Evolutionary conservation across 148 eudicot species (phyloP).

Genomic region (Rhododendron molle): DNA sequence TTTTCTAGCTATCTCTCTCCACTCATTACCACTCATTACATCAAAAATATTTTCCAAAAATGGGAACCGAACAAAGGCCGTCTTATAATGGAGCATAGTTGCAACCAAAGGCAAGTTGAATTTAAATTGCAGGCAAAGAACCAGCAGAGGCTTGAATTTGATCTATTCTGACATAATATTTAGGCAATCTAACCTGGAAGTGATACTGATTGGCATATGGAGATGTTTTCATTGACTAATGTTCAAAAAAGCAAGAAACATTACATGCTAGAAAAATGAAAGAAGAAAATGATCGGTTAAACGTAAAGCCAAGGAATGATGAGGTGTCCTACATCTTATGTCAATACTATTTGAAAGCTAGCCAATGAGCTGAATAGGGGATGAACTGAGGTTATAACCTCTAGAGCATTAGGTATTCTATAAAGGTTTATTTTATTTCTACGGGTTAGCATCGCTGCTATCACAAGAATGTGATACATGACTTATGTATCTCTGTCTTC

Average conservation of each 20-base stretch:
- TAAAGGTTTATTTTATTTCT: background rate
- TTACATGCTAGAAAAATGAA: background rate
- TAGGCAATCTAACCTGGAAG: background rate
- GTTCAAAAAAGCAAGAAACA: background rate
- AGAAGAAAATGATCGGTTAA: background rate
- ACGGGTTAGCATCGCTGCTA: background rate
- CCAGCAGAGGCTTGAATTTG: background rate
- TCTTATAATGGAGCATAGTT: background rate
- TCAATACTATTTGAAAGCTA: background rate
- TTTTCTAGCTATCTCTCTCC: too few relatives aligned
- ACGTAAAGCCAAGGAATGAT: background rate
- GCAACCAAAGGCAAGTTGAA: background rate
- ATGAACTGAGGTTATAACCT: background rate
- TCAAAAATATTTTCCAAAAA: too few relatives aligned
- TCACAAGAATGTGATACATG: background rate
- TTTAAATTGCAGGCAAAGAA: background rate
- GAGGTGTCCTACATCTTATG: background rate
- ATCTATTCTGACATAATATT: background rate
- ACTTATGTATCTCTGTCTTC: background rate
- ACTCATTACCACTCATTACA: too few relatives aligned
- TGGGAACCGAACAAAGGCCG: too few relatives aligned
- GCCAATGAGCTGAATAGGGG: background rate
- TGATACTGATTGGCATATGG: background rate
- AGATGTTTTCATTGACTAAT: background rate
- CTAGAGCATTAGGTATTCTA: background rate